Evolutionary conservation across 2,329 filamentous ascomycete genomes (phyloP).

Genomic region (Xylaria sp.): DNA sequence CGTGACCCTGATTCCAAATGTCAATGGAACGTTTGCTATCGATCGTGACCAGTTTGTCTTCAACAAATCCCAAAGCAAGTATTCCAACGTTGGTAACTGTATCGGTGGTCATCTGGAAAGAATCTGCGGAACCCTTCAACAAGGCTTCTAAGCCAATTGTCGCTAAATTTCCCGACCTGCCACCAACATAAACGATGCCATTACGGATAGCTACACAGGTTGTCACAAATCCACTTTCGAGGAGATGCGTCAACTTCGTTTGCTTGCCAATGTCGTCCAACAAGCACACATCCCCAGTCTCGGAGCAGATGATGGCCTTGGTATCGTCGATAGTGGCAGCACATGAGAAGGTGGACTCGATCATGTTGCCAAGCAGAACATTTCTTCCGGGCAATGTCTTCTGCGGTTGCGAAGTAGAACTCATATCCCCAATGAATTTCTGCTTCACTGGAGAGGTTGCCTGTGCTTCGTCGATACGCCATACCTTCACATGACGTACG

Average conservation of each 20-base stretch:
- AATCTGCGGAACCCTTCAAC: conserved; percentile 48
- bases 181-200: conserved; percentile 69
- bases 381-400: conserved; percentile 86
- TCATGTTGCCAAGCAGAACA: conserved; percentile 78
- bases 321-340: conserved; percentile 73
- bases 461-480: conserved; percentile 76
- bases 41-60: conserved; percentile 72
- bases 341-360: conserved; percentile 85
- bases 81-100: conserved; percentile 51
- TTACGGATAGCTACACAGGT: conserved; percentile 69
- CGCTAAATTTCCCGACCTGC: conserved; percentile 65
- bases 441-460: conserved; percentile 68
- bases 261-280: conserved; percentile 77
- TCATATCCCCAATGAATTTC: conserved; percentile 56
- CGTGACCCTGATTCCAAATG: conserved; percentile 59
- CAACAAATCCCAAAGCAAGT: conserved; percentile 72
- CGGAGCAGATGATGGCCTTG: conserved; percentile 83
- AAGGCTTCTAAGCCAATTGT: conserved; percentile 58
- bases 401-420: conserved; percentile 51
- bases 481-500: conserved; percentile 90
- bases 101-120: conserved; percentile 47
- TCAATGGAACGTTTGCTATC: conserved; percentile 78
- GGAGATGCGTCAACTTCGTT: conserved; percentile 71
- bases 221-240: conserved; percentile 70
- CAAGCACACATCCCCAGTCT: conserved; percentile 87